Base-by-base conservation (phyloP, 23 red algal species). In the Gracilariopsis chorda region DNA sequence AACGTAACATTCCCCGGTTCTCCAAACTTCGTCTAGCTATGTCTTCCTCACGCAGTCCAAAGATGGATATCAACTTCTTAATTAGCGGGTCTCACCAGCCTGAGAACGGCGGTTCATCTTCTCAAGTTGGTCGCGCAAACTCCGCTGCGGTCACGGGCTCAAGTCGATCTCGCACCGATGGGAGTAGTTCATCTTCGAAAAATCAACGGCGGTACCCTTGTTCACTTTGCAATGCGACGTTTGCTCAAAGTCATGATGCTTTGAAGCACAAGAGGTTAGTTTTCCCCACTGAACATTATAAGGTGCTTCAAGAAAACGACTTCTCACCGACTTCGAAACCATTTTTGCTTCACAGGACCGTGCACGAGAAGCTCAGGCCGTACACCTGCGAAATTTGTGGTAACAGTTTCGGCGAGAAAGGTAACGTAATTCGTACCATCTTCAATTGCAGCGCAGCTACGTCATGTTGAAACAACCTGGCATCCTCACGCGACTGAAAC, bases 341-440 rank as follows among this genome's bases (percentile, higher is more conserved):
- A n/a, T n/a, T n/a, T n/a, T n/a, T n/a, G n/a, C 2, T 42, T 46
- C 4, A 34, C 67, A 73, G 67, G 20, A 73, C 67, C 9, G 85
- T 89, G 28, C 85, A 89, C 65, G 85, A 89, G 48, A 64, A 89
- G 51, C 65, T 89, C 27, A 67, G 85, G 53, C 85, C 85, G 23
- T 89, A 59, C 51, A 53, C 17, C n/a, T 89, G 85, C 45, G 29
- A 76, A 58, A 73, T 73, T 32, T 86, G 82, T 44, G 47, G 63
- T 25, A 86, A 65, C 17, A 86, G 60, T 27, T 86, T 86, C 80
- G 82, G 82, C 11, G 82, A 86, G 63, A 86, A 86, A 86, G 82
- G 82, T 86, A 86, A 33, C 20, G 63, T 36, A n/a, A n/a, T n/a
- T n/a, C n/a, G n/a, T n/a, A n/a, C n/a, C n/a, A n/a, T n/a, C n/a